A percentile compares a stretch with the other conserved stretches of the same genome.
These are phyloP conservation scores for Stachybotrys elegans DNA, from an alignment of 2,329 filamentous ascomycete genomes.

Conservation along the genomic window DNA sequence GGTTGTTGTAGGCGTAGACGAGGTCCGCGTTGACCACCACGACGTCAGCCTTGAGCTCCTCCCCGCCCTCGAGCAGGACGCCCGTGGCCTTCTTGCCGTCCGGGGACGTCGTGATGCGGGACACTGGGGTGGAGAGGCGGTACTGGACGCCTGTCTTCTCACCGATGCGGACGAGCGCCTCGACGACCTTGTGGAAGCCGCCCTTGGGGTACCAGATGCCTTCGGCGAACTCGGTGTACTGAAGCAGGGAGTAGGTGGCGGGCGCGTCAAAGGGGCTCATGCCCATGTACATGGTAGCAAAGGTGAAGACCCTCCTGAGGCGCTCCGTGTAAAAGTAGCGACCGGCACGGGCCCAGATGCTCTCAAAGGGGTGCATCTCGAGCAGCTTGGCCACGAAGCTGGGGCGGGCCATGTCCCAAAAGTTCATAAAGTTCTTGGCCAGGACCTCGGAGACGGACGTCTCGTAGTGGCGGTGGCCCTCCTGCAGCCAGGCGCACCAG, in stretches of 20 bases:
- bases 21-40: slow-evolving; percentile 70
- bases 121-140: slow-evolving; percentile 53
- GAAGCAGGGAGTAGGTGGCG: slow-evolving; percentile 66
- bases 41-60: slow-evolving; percentile 56
- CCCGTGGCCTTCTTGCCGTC: slow-evolving; percentile 52
- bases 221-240: slow-evolving; percentile 69
- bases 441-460: slow-evolving; percentile 61
- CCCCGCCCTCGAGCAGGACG: slow-evolving; percentile 53
- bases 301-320: slow-evolving; percentile 66
- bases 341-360: slow-evolving; percentile 60
- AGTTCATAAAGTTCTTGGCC: slow-evolving; percentile 59
- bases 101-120: slow-evolving; percentile 45
- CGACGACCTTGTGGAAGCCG: slow-evolving; percentile 63
- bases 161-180: slow-evolving; percentile 59
- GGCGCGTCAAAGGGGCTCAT: slow-evolving; percentile 75
- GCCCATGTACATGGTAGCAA: slow-evolving; percentile 79
- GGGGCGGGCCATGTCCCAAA: slow-evolving; percentile 52
- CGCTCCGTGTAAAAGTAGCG: slow-evolving; percentile 67
- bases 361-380: slow-evolving; percentile 64
- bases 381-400: slow-evolving; percentile 55
- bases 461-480: slow-evolving; percentile 67
- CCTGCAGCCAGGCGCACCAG: slow-evolving; percentile 62
- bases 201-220: slow-evolving; percentile 72
- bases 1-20: slow-evolving; percentile 68
- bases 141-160: slow-evolving; percentile 58